Percentiles rank a stretch among this genome's conserved stretches.
Conservation (phyloP, 2,329 filamentous ascomycete species). For the Paraconiothyrium sp. region DNA sequence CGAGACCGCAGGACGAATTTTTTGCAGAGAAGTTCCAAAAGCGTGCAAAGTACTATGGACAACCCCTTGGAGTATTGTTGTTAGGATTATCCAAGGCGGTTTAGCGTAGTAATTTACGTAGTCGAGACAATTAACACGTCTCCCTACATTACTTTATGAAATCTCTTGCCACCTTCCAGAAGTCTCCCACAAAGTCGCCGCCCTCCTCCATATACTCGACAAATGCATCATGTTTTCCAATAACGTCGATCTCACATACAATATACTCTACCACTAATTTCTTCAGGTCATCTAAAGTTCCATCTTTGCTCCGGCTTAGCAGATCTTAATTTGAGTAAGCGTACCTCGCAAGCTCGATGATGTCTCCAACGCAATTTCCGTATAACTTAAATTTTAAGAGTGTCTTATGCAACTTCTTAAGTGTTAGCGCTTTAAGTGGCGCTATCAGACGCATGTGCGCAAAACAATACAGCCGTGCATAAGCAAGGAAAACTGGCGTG, state of each 20-base stretch:
- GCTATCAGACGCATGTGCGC: constrained; percentile 33
- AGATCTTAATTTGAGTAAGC: constrained; percentile 34
- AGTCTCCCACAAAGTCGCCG: constrained; percentile 38
- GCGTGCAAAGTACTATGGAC: no score
- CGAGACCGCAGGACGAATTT: no score
- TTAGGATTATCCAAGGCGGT: no score
- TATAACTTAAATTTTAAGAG: constrained; percentile 36
- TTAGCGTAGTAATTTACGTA: no score
- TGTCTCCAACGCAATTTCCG: constrained; percentile 29
- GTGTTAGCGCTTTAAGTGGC: constrained; percentile 32
- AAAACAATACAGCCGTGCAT: constrained; percentile 42
- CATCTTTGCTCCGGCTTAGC: constrained; percentile 21
- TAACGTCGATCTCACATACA: constrained; percentile 28
- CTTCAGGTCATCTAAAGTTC: constrained; percentile 29
- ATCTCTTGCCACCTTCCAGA: constrained; percentile 22
- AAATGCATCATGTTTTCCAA: constrained; percentile 31
- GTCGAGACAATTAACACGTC: no score
- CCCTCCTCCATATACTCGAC: constrained; percentile 32
- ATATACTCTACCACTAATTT: constrained; percentile 37
- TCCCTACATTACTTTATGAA: constrained; percentile 5
- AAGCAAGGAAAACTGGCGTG: constrained; percentile 36
- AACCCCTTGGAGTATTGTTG: no score
- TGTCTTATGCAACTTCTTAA: constrained; percentile 42
- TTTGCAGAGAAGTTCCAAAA: no score
- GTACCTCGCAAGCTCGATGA: constrained; percentile 34